A percentile compares a stretch with the other conserved stretches of the same genome.
Conservation (phyloP, 2,329 filamentous ascomycete species). For the Thelonectria rubi region DNA sequence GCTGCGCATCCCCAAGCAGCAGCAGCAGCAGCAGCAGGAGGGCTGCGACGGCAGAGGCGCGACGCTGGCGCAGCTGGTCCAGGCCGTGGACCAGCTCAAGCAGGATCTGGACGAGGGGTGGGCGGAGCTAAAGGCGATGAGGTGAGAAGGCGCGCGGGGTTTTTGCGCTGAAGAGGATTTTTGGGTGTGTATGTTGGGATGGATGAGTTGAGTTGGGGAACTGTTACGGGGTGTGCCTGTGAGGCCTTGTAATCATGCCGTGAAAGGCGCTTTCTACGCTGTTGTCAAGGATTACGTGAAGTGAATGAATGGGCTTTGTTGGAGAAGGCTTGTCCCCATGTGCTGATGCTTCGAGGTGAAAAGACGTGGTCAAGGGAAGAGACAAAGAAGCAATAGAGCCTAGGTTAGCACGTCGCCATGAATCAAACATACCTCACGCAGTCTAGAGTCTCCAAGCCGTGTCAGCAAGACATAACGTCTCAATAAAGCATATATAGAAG, state of each 20-base stretch:
- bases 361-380: no score
- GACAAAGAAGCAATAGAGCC: not conserved
- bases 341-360: not conserved
- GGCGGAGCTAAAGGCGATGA: not conserved
- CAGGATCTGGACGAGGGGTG: not conserved
- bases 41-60: not conserved
- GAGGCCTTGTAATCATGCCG: no score
- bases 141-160: not conserved
- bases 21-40: not conserved
- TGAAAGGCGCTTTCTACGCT: no score
- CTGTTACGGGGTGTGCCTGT: no score
- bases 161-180: no score
- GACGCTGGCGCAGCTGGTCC: conserved; percentile 6
- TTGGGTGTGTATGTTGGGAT: no score
- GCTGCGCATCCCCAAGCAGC: not conserved
- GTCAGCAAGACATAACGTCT: conserved; percentile 44
- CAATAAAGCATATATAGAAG: conserved; percentile 31
- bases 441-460: conserved; percentile 34
- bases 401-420: conserved; percentile 31
- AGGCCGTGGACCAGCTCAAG: not conserved
- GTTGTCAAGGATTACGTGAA: no score
- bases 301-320: no score
- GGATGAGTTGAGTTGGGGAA: no score
- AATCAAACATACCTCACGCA: conserved; percentile 36
- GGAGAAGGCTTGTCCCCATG: not conserved